Evolutionary conservation across 352 stramenopile genomes (phyloP), one percentile per base, ranked within the genome.

Genomic region (Phytophthora boehmeriae): DNA sequence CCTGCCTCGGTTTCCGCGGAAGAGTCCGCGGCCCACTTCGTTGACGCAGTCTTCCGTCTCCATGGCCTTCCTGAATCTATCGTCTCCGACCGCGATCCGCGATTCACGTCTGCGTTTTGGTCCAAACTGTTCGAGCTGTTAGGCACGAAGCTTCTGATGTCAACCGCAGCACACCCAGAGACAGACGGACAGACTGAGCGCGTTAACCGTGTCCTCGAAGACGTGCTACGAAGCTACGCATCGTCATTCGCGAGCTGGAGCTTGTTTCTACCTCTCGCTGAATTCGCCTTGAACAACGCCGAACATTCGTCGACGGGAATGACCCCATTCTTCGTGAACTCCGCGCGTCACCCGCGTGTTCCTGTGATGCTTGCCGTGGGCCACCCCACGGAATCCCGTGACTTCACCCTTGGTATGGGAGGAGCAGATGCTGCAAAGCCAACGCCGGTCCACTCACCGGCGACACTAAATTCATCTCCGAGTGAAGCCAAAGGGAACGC

Each of bases 131-230:
- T n/a, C n/a, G n/a, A n/a, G n/a, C n/a, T n/a, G n/a, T n/a, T n/a
- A n/a, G n/a, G n/a, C n/a, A n/a, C n/a, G n/a, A n/a, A n/a, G n/a
- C n/a, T n/a, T n/a, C n/a, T n/a, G n/a, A n/a, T n/a, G n/a, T 71
- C 58, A 0, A 68, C 42, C 0, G 49, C 58, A 0, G 36, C 36
- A 0, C 64, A 73, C 34, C 59, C 51, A 0, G 41, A 76, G 32
- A 73, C 63, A 0, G 58, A 76, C 22, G 68, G 53, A 5, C 58
- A 73, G 22, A 76, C 63, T 0, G 64, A 73, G 19, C 52, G 63
- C 20, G 68, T 67, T 14, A 76, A 70, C 32, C 63, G 63, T 17
- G 53, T 58, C n/a, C n/a, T n/a, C 8, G 65, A 60, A 45, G 55
- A 67, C 35, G 30, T 75, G 9, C 19, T 61, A n/a, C 3, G 50